phyloP scores from a whole-genome alignment of 2,329 filamentous ascomycete genomes.

The Eutypa lata region DNA sequence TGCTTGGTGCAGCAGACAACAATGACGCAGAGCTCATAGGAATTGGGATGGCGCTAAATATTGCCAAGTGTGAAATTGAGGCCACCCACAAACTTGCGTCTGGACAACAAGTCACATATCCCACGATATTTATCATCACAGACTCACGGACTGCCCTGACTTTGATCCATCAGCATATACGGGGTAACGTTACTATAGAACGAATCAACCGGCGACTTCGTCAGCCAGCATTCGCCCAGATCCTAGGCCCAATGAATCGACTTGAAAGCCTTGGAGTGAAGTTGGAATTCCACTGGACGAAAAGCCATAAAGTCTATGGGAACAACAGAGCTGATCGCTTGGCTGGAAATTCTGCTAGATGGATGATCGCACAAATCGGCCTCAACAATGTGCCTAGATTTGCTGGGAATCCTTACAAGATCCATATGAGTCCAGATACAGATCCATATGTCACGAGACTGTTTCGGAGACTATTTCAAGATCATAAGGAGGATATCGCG shows the following conservation, averaged over 20 bases:
- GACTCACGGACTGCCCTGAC: background rate
- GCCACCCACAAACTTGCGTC: background rate
- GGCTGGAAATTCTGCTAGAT: background rate
- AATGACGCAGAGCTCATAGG: background rate
- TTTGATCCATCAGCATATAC: background rate
- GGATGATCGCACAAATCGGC: background rate
- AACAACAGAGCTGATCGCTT: background rate
- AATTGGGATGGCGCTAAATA: background rate
- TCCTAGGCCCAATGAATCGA: background rate
- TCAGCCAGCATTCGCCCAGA: background rate
- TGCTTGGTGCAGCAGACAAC: background rate
- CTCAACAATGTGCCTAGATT: background rate
- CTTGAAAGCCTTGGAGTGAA: background rate
- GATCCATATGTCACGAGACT: background rate
- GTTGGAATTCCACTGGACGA: background rate
- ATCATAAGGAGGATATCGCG: background rate
- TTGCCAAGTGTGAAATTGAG: background rate
- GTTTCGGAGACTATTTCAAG: background rate
- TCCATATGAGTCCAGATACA: background rate
- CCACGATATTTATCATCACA: background rate
- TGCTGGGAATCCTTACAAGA: background rate
- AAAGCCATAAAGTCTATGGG: background rate
- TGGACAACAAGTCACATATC: background rate
- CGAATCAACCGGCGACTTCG: background rate
- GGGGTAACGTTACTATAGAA: background rate